Evolutionary conservation across 495 filamentous ascomycete genomes (phyloP).

Genomic region (Staphylotrichum longicolle): DNA sequence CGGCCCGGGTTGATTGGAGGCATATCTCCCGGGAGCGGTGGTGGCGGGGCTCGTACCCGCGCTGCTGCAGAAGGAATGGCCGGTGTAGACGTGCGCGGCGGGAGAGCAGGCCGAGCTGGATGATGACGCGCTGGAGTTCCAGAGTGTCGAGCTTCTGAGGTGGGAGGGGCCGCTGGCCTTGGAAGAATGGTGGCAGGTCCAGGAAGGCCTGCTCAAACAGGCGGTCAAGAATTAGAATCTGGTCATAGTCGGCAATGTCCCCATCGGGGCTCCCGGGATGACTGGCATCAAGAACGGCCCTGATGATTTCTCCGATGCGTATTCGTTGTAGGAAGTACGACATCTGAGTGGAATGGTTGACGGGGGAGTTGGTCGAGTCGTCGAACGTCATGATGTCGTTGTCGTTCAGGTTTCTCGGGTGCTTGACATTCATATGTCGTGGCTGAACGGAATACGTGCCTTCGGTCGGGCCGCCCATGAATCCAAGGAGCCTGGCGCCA

Average conservation of each 20-base stretch:
- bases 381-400: constrained; percentile 39
- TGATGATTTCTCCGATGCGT: constrained; percentile 46
- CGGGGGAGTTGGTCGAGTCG: constrained; percentile 34
- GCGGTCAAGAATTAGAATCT: constrained; percentile 17
- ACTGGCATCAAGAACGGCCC: constrained; percentile 41
- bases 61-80: constrained; percentile 23
- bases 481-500: constrained; percentile 35
- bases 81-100: constrained; percentile 29
- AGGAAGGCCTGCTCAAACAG: constrained; percentile 25
- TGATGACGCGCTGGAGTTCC: constrained; percentile 23
- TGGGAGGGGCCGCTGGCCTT: constrained; percentile 6
- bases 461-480: constrained; percentile 39
- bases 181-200: constrained; percentile 22
- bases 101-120: constrained; percentile 22
- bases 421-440: constrained; percentile 45
- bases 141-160: constrained; percentile 6
- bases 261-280: constrained; percentile 17
- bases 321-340: constrained; percentile 49
- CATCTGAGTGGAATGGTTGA: constrained; percentile 44
- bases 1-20: not conserved
- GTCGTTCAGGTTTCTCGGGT: constrained; percentile 48
- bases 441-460: constrained; percentile 43
- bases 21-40: constrained; percentile 6
- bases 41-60: not conserved
- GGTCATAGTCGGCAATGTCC: constrained; percentile 21